Base-by-base conservation (phyloP, 345 rosid species). In the Ceriops decandra region DNA sequence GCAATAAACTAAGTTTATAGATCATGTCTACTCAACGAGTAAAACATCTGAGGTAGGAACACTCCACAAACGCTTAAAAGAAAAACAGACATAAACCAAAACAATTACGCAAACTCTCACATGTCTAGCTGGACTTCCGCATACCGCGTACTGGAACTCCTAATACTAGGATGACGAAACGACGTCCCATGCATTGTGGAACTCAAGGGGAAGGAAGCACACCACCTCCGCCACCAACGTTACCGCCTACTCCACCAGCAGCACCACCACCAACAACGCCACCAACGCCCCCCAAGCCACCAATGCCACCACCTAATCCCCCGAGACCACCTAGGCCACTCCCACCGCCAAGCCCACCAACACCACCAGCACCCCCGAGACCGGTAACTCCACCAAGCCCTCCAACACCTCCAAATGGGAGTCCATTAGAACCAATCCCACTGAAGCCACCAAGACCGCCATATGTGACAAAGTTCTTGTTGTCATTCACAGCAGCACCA, bases 371-470 rank as follows among this genome's bases (percentile, higher is more conserved):
- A 10, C 74, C 73, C 2, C 60, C 67, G 30, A 57, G 21, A 24
- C 62, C 67, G 19, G 24, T 51, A 5, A 36, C 38, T 13, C 64
- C 64, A 46, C 66, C 72, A 21, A 68, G 27, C 7, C 72, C 68
- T 7, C 68, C 68, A 30, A 31, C 10, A 38, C 68, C 68, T 8
- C 68, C 68, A 46, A 54, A 54, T 22, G 26, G 57, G 26, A 31
- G 56, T 13, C 68, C 74, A 26, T 62, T 66, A 7, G 62, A 4
- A 5, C 53, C 73, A 54, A 56, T 32, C n/a, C 74, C 74, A 31
- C 62, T 38, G 21, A 64, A 72, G 64, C 75, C 75, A 58, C 75
- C 75, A 38, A 72, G 32, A 1, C 75, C 75, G 4, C 69, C 69
- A 24, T 28, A 72, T 3, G 36, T 62, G 7, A 57, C 47, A 17